A percentile compares a stretch with the other conserved stretches of the same genome.
Evolutionary conservation across 106 monocot genomes (phyloP).

Genomic region (Acorus gramineus): DNA sequence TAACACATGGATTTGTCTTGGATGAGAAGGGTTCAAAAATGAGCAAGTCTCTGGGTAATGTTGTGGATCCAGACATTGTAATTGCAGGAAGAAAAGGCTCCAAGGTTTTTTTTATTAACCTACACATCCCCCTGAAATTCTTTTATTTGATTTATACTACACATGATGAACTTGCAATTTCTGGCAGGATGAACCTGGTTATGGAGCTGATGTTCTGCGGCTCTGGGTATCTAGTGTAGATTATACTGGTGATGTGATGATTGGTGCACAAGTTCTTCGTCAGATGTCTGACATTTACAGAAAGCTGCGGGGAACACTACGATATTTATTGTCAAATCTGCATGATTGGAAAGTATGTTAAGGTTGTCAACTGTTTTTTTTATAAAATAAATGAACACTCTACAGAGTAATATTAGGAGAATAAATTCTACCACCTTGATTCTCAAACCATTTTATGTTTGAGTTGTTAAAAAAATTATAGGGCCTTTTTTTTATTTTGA

Average conservation of each 20-base stretch:
- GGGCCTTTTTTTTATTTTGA: too few relatives aligned
- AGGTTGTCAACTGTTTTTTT: conserved; percentile 10
- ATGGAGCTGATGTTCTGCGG: conserved; percentile 95
- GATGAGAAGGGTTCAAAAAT: conserved; percentile 99
- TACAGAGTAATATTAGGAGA: too few relatives aligned
- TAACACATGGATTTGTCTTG: conserved; percentile 96
- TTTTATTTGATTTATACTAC: neutral
- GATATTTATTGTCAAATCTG: conserved; percentile 92
- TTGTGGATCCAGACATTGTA: conserved; percentile 83
- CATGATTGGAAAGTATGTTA: conserved; percentile 96
- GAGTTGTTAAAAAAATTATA: too few relatives aligned
- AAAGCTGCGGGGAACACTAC: conserved; percentile 82
- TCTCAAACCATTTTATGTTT: too few relatives aligned
- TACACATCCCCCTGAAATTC: neutral
- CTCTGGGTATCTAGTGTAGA: conserved; percentile 99
- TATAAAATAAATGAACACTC: too few relatives aligned
- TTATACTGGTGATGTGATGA: conserved; percentile 88
- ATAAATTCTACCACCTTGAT: too few relatives aligned
- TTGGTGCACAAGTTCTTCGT: conserved; percentile 83
- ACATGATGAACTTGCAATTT: conserved; percentile 7
- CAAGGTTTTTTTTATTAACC: conserved; percentile 34
- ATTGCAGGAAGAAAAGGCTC: conserved; percentile 67
- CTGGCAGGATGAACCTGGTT: conserved; percentile 68
- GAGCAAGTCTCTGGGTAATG: conserved; percentile 99
- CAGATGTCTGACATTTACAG: conserved; percentile 98